Evolutionary conservation across 257 asterid species (phyloP), one percentile per base, ranked within the genome.

Genomic region (Solanum corneliomulleri): DNA sequence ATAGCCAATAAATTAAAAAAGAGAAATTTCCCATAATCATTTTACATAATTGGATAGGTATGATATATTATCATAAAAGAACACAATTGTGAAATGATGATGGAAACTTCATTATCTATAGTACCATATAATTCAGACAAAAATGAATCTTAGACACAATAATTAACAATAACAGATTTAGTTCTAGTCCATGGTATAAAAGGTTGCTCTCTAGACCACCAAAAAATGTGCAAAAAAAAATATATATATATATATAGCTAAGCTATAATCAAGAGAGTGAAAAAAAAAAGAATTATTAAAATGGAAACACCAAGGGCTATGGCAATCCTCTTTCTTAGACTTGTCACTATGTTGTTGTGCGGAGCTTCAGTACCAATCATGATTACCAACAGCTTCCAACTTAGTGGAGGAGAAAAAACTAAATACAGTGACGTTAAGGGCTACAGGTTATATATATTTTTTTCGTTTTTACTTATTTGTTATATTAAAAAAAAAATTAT

Each of bases 321-420:
- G 14, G 2, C 91, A 25, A 62, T 89, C 25, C 66, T 93, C 13
- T 37, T 68, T 2, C 52, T 91, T 56, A 93, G 97, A 92, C 85
- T 93, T 21, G 64, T 93, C 18, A 90, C 91, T 64, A 90, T 94
- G 52, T 60, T 92, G 66, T 74, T 86, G 7, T 87, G 91, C 16
- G 93, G 86, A 78, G 95, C 92, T 45, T 92, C 96, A 2, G 83
- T 87, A 29, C 88, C 91, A 76, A 52, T 94, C 23, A 91, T 92
- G 93, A 88, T 62, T 68, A 87, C 91, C 56, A 92, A 93, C 89
- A 92, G 90, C 68, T 82, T 31, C 88, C 87, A 72, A 15, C 60
- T 88, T 45, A 78, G 84, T 23, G 90, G 86, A 75, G 94, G 93
- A 1, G 9, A 89, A 20, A 89, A 92, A 82, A 42, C 44, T 35